Conservation (phyloP, 208 protist species). For the Trypanosoma cruzi region DNA sequence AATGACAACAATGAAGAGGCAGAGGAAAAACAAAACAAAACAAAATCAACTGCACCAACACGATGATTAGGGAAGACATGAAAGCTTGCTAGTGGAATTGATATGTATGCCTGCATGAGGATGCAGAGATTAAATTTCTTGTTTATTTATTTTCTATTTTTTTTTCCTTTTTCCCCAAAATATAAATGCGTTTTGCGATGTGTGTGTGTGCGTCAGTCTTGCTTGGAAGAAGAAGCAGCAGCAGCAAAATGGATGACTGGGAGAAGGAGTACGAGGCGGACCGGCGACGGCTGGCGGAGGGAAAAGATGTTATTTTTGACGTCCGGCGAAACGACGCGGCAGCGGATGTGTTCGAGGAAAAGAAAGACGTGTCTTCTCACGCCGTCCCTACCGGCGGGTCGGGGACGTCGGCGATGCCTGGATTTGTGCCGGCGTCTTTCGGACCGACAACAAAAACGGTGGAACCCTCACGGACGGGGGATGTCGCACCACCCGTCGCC, state of each 20-base stretch:
- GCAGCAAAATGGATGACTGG: conserved; percentile 29
- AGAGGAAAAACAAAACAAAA: not conserved
- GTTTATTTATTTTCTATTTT: conserved; percentile 2
- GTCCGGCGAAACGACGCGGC: not conserved
- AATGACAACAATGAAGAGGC: not conserved
- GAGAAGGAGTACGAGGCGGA: conserved; percentile 32
- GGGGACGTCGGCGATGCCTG: not conserved
- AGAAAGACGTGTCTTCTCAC: not conserved
- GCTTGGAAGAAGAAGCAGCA: not conserved
- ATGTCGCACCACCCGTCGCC: not conserved
- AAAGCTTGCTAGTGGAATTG: no score
- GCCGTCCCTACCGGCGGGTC: not conserved
- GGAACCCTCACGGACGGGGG: not conserved
- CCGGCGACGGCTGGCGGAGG: conserved; percentile 20
- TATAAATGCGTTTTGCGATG: conserved; percentile 10
- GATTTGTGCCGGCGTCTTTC: not conserved
- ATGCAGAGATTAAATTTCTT: no score
- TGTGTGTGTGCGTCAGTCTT: not conserved
- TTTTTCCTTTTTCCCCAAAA: conserved; percentile 15
- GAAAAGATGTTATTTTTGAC: conserved; percentile 4
- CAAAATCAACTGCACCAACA: no score
- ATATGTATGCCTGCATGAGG: no score
- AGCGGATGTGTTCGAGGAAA: conserved; percentile 15
- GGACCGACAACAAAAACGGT: not conserved
- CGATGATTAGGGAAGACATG: no score